Percentiles rank a stretch among this genome's conserved stretches.
phyloP scores from a whole-genome alignment of 169 alveolate genomes.

The Plasmodium chabaudi region DNA sequence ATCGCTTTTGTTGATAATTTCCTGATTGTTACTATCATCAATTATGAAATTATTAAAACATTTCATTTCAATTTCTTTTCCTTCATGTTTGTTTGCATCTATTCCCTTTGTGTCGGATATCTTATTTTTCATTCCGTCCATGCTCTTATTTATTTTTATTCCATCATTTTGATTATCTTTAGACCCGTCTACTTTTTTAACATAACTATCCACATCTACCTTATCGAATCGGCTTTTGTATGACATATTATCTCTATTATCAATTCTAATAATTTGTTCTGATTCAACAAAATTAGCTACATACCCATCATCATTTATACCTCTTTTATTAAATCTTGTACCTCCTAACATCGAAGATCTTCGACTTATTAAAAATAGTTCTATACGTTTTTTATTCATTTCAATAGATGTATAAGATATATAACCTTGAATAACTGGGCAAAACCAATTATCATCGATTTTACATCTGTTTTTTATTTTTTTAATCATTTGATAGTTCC shows the following conservation, averaged over 20 bases:
- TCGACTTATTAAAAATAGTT: slow-evolving; percentile 90
- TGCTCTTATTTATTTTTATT: neutral
- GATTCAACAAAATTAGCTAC: slow-evolving; percentile 97
- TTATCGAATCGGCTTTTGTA: slow-evolving; percentile 82
- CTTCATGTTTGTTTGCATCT: neutral
- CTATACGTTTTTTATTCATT: slow-evolving; percentile 77
- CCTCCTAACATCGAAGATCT: slow-evolving; percentile 96
- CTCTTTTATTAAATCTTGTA: slow-evolving; percentile 95
- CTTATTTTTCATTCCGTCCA: neutral
- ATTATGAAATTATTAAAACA: neutral
- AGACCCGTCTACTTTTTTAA: neutral
- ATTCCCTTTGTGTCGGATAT: no score
- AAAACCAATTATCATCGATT: slow-evolving; percentile 73
- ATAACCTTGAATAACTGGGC: slow-evolving; percentile 84
- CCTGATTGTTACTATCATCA: neutral
- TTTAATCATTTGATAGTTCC: slow-evolving; percentile 75
- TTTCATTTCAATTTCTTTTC: neutral
- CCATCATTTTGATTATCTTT: neutral
- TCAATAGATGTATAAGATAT: slow-evolving; percentile 78
- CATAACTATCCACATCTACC: neutral
- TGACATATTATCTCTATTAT: slow-evolving; percentile 72
- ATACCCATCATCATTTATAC: slow-evolving; percentile 92
- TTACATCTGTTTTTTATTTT: slow-evolving; percentile 48
- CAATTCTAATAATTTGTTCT: slow-evolving; percentile 91
- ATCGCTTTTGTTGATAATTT: no score